Evolutionary conservation across 768 basidiomycete species (phyloP).

Genomic region (Hebeloma cylindrosporum): DNA sequence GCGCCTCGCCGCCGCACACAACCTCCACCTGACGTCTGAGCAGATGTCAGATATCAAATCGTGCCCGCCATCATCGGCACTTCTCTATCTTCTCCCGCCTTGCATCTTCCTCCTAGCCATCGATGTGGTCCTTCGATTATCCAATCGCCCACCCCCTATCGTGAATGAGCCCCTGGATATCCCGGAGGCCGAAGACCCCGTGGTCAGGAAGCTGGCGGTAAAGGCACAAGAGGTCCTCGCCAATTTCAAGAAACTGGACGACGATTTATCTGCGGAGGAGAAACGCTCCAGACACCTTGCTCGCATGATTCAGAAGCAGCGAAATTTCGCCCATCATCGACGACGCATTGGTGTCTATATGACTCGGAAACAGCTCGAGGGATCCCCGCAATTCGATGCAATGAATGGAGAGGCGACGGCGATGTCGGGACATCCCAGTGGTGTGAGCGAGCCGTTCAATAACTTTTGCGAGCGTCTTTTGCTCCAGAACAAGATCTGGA

Average conservation of each 20-base stretch:
- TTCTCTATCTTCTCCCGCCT: constrained; percentile 33
- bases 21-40: constrained; percentile 9
- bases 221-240: constrained; percentile 27
- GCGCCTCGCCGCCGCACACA: neutral
- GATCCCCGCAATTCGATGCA: neutral
- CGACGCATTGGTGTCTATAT: constrained; percentile 20
- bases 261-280: constrained; percentile 23
- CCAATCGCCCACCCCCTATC: constrained; percentile 19
- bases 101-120: constrained; percentile 34
- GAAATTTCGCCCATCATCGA: constrained; percentile 27
- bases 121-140: constrained; percentile 28
- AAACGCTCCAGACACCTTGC: constrained; percentile 17
- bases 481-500: constrained; percentile 39
- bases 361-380: constrained; percentile 4
- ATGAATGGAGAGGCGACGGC: constrained; percentile 1
- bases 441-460: constrained; percentile 30
- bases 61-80: constrained; percentile 20
- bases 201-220: constrained; percentile 19
- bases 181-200: constrained; percentile 11
- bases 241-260: constrained; percentile 31
- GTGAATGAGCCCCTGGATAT: constrained; percentile 8
- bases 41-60: constrained; percentile 16
- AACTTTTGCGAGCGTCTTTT: constrained; percentile 42
- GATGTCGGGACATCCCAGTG: constrained; percentile 5
- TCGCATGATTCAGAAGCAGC: constrained; percentile 23